Conservation (phyloP, 2,329 filamentous ascomycete species). For the Fusarium chaquense region DNA sequence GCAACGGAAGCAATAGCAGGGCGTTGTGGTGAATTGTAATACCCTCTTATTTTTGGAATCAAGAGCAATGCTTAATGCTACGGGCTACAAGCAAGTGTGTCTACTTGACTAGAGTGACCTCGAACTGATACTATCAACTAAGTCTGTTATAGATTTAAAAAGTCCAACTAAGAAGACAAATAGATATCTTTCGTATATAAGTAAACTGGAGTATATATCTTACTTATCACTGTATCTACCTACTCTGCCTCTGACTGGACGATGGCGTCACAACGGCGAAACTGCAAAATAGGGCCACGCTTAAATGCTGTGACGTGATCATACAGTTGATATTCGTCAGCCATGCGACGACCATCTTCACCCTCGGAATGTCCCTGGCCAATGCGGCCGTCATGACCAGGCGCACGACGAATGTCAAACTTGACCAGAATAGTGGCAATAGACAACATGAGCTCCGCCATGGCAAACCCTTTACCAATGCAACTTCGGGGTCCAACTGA, state of each 20-base stretch:
- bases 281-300: neutral
- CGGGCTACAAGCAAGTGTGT: no score
- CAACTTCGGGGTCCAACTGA: neutral
- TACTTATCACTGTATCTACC: neutral
- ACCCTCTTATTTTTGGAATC: no score
- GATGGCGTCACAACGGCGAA: neutral
- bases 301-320: conserved; percentile 3
- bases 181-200: neutral
- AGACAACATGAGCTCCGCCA: neutral
- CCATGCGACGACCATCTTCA: neutral
- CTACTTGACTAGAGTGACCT: no score
- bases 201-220: neutral
- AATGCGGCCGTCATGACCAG: neutral
- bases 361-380: neutral
- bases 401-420: neutral
- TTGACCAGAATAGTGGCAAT: neutral
- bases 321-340: neutral
- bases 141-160: no score
- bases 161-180: neutral
- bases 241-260: neutral
- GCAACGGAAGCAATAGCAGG: no score
- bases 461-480: conserved; percentile 2
- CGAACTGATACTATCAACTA: no score
- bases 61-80: no score
- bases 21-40: no score